Conservation (phyloP, 176 grass and related monocot genomes). For the Paspalum notatum region DNA sequence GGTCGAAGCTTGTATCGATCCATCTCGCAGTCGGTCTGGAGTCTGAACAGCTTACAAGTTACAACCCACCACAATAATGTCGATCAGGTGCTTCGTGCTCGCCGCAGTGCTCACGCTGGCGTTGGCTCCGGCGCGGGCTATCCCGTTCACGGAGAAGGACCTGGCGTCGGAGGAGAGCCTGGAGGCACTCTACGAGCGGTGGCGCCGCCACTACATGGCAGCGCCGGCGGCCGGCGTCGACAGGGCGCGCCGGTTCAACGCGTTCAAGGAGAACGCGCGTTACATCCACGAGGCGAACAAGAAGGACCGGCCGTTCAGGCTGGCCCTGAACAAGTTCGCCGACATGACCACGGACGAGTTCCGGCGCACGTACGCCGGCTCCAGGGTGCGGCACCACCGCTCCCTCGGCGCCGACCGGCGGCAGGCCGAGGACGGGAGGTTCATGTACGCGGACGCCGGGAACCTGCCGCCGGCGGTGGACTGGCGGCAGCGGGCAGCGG, state of each 20-base stretch:
- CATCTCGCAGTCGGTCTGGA: not conserved
- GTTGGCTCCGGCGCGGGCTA: not conserved
- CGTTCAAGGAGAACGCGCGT: slow-evolving; percentile 76
- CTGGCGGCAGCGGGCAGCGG: slow-evolving; percentile 71
- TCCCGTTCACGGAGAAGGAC: slow-evolving; percentile 61
- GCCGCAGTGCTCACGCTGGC: not conserved
- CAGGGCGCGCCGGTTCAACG: slow-evolving; percentile 44
- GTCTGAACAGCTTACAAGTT: not conserved
- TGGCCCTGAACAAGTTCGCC: slow-evolving; percentile 83
- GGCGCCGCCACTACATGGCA: slow-evolving; percentile 60
- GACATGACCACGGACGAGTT: slow-evolving; percentile 85
- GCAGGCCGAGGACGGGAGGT: not conserved
- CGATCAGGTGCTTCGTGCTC: slow-evolving; percentile 7
- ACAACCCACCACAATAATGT: not conserved
- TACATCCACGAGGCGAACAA: slow-evolving; percentile 70
- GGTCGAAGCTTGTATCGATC: not conserved
- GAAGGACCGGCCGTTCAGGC: slow-evolving; percentile 56
- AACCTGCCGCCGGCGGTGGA: slow-evolving; percentile 52
- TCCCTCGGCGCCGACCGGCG: slow-evolving; percentile 21
- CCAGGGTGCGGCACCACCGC: slow-evolving; percentile 31
- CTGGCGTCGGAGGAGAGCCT: slow-evolving; percentile 65
- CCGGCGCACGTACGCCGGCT: slow-evolving; percentile 52
- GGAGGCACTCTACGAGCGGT: slow-evolving; percentile 56
- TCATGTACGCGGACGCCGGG: slow-evolving; percentile 40
- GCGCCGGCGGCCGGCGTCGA: not conserved